Conservation (phyloP, 495 filamentous ascomycete species). For the Penicillium parvum region DNA sequence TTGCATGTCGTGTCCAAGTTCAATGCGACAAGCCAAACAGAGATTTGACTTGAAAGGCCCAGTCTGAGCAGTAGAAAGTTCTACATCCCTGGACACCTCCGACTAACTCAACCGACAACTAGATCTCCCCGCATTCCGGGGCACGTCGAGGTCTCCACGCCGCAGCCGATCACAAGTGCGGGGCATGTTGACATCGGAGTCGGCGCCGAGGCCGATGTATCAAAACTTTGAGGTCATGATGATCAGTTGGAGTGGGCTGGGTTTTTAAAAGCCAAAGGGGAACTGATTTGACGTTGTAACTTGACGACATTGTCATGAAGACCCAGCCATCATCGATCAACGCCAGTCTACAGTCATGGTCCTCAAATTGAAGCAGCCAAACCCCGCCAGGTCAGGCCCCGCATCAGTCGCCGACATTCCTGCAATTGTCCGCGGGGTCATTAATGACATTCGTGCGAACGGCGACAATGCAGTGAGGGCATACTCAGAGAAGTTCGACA, state of each 20-base stretch:
- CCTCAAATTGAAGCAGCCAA: slow-evolving; percentile 14
- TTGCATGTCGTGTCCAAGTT: too few species aligned
- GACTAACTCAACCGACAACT: too few species aligned
- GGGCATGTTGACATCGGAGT: slow-evolving; percentile 11
- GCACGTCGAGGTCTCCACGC: slow-evolving; percentile 5
- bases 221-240: slow-evolving; percentile 1
- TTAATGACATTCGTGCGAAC: slow-evolving; percentile 42
- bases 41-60: too few species aligned
- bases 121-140: slow-evolving; percentile 16
- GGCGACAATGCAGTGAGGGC: slow-evolving; percentile 44
- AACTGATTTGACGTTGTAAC: neutral
- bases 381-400: slow-evolving; percentile 1
- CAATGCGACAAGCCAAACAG: too few species aligned
- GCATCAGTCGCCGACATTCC: slow-evolving; percentile 7
- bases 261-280: neutral
- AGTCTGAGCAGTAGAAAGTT: too few species aligned
- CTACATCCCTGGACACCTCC: too few species aligned
- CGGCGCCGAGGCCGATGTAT: slow-evolving; percentile 16
- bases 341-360: slow-evolving; percentile 8
- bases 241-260: neutral
- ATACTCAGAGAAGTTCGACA: slow-evolving; percentile 53
- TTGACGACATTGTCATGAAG: neutral
- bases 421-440: slow-evolving; percentile 44
- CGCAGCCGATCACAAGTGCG: slow-evolving; percentile 9
- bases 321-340: neutral